Percentiles rank a stretch among this genome's conserved stretches.
Conservation (phyloP, 2,329 filamentous ascomycete genomes). For the Zelopaecilomyces penicillatus region DNA sequence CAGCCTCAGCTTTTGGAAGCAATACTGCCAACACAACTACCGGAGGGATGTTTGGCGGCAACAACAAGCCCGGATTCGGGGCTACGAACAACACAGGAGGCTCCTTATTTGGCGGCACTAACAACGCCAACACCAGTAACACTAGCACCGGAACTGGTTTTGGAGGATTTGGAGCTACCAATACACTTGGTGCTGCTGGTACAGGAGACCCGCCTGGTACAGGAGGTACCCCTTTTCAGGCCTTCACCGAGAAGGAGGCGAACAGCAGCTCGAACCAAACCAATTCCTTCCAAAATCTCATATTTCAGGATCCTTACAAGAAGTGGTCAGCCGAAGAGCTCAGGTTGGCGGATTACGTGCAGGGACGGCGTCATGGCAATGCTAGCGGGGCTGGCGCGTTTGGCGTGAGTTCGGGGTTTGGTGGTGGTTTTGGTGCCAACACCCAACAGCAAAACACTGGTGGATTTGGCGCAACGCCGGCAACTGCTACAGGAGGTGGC, state of each 20-base stretch:
- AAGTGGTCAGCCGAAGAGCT: constrained; percentile 88
- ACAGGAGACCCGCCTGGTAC: constrained; percentile 60
- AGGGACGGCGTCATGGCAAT: constrained; percentile 78
- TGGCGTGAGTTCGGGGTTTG: constrained; percentile 50
- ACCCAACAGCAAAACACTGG: constrained; percentile 23
- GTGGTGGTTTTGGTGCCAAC: constrained; percentile 41
- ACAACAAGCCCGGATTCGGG: constrained; percentile 42
- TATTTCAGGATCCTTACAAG: constrained; percentile 71
- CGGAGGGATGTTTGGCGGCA: constrained; percentile 44
- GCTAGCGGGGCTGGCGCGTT: constrained; percentile 78
- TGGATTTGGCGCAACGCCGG: constrained; percentile 8
- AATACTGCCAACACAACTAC: constrained; percentile 22
- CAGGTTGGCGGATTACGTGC: constrained; percentile 76
- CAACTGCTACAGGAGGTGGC: constrained; percentile 17
- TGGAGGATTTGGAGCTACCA: constrained; percentile 33
- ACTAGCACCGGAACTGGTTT: constrained; percentile 24
- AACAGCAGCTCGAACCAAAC: constrained; percentile 37
- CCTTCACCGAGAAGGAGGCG: constrained; percentile 65
- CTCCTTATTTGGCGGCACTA: constrained; percentile 38
- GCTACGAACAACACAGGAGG: constrained; percentile 29
- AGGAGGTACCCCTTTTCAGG: constrained; percentile 57
- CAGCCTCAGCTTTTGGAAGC: constrained; percentile 31
- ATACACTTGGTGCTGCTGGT: constrained; percentile 42
- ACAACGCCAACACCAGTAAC: constrained; percentile 16
- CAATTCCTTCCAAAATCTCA: constrained; percentile 69